A percentile compares a stretch with the other conserved stretches of the same genome.
phyloP scores from a whole-genome alignment of 208 protist species.

The Entamoeba histolytica region DNA sequence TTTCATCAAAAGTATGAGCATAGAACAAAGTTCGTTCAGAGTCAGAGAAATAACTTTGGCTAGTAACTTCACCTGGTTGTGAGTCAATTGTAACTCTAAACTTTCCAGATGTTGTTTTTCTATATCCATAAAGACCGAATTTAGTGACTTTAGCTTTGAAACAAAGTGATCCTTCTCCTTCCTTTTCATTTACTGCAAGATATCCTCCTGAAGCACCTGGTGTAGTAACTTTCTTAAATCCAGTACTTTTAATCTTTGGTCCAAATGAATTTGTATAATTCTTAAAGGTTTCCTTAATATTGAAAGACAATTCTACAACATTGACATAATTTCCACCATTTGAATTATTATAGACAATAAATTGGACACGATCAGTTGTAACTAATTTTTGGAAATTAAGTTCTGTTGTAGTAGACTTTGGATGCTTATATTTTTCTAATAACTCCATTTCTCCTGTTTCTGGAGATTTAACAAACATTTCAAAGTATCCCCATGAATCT shows the following conservation, averaged over 20 bases:
- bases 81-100: too few relatives aligned
- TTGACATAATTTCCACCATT: not conserved
- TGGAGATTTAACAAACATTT: not conserved
- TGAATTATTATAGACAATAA: not conserved
- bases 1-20: too few relatives aligned
- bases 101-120: too few relatives aligned
- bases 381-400: not conserved
- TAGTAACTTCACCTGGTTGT: too few relatives aligned
- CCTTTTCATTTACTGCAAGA: not conserved
- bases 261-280: not conserved
- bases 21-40: too few relatives aligned
- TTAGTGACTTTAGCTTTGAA: not conserved
- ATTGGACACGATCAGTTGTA: not conserved
- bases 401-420: not conserved
- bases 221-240: not conserved
- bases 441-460: not conserved
- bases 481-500: not conserved
- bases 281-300: not conserved
- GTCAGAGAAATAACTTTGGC: too few relatives aligned
- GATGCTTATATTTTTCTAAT: not conserved
- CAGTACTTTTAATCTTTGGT: not conserved
- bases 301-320: not conserved
- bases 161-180: not conserved
- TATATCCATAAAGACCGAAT: not conserved
- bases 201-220: not conserved